Base-by-base conservation (phyloP, 2,329 filamentous ascomycete species). In the Fusarium sp. region DNA sequence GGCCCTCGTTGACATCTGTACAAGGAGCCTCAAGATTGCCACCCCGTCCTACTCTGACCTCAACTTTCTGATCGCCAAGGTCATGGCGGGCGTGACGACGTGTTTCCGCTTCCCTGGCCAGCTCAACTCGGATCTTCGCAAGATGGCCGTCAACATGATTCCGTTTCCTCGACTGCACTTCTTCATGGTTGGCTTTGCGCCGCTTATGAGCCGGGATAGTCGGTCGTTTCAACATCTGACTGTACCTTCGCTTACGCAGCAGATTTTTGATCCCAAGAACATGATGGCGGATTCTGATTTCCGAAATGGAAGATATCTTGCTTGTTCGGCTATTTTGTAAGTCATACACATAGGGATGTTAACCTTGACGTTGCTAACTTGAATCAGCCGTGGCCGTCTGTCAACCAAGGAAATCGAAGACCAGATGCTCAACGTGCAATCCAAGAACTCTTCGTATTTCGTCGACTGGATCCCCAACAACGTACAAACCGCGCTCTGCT, bases 381-480 rank as follows among this genome's bases (percentile, higher is more conserved):
- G 63, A 14, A 1, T 16, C 69, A 94, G 92, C 95, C 97, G 97
- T 86, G 97, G 97, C 82, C 97, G 97, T 91, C 94, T 99, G 83
- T 97, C 96, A 84, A 98, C 98, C 95, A 98, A 98, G 92, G 97
- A 99, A 89, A 97, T 99, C 74, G 97, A 99, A 90, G 97, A 99
- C 87, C 97, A 99, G 91, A 98, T 98, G 95, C 95, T 95, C 89
- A 98, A 97, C 85, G 94, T 98, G 80, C 97, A 99, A 91, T 98
- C 94, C 93, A 98, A 98, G 94, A 99, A 99, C 93, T 93, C 94
- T 69, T 94, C 94, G 78, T 99, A 99, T 91, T 99, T 99, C 84
- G 97, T 99, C 80, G 97, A 99, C 90, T 99, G 97, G 97, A 99
- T 99, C 82, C 97, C 97, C 87, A 98, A 99, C 93, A 99, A 99